phyloP scores from a whole-genome alignment of 129 eudicot genomes.

The Flaveria brownii region DNA sequence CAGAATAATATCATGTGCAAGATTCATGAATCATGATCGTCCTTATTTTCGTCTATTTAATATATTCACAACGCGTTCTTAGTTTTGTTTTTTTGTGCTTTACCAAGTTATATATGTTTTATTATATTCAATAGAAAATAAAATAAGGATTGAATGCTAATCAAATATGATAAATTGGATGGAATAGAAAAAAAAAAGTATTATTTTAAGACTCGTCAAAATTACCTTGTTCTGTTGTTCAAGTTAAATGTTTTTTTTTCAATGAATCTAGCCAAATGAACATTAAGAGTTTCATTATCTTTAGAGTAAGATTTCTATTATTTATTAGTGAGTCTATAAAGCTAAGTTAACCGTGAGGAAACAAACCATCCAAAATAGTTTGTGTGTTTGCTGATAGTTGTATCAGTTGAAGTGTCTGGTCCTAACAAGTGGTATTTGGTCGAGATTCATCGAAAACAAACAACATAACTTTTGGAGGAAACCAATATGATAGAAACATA shows the following conservation, averaged over 20 bases:
- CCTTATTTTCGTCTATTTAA: not conserved
- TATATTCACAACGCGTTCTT: not conserved
- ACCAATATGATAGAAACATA: too few species aligned
- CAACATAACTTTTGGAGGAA: too few species aligned
- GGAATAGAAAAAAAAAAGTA: not conserved
- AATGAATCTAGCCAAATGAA: too few species aligned
- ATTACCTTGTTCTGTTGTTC: not conserved
- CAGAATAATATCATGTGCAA: constrained; percentile 10
- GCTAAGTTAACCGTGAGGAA: too few species aligned
- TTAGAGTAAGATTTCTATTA: too few species aligned
- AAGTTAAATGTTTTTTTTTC: not conserved
- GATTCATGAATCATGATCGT: constrained; percentile 1
- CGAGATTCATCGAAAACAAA: too few species aligned
- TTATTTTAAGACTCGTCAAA: not conserved
- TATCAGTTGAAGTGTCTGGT: too few species aligned
- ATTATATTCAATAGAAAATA: not conserved
- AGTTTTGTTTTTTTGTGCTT: not conserved
- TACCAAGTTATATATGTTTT: not conserved
- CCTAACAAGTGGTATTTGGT: too few species aligned
- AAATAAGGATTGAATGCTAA: not conserved
- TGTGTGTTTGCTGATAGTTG: too few species aligned
- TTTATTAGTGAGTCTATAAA: too few species aligned
- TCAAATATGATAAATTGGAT: not conserved
- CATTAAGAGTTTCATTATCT: too few species aligned
- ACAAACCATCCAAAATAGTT: too few species aligned